Base-by-base conservation (phyloP, 441 rosid species). In the Pelargonium fulgidum region DNA sequence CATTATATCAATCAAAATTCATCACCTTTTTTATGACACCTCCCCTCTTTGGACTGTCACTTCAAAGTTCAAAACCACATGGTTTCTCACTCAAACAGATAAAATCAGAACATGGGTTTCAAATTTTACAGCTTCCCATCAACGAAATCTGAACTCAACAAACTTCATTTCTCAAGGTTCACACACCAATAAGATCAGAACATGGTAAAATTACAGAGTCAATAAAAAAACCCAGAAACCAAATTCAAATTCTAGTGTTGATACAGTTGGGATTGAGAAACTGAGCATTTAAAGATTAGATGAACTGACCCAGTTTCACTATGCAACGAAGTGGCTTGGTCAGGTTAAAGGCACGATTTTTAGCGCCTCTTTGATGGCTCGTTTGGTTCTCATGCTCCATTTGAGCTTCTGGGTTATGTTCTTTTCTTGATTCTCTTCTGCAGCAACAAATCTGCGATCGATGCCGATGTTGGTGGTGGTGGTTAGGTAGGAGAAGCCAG, bases 251-350 rank as follows among this genome's bases (percentile, higher is more conserved):
- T 14, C 6, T 17, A 54, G 24, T 16, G 8, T 54, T 2, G 62
- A 17, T 54, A 6, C n/a, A 47, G 52, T 13, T n/a, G 16, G 17
- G 20, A 17, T 5, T 8, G 62, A 54, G 9, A 54, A 17, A n/a
- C 29, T 24, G 29, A 24, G 29, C 2, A 24, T 24, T 24, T 24
- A 0, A 24, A 24, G 29, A 24, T 24, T 14, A n/a, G 58, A n/a
- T n/a, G 17, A 17, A 17, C 62, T 54, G 62, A 54, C 62, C 62
- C 22, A 54, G 62, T 10, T 54, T 54, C 62, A 54, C 62, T 54
- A 54, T 54, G 62, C 62, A 54, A 16, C 62, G 62, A 54, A 54
- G 11, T 17, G 62, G 62, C 62, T 54, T 54, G 24, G 62, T 54
- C 11, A 54, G 62, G 62, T 8, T 17, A 54, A 54, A 54, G 62